A percentile compares a stretch with the other conserved stretches of the same genome.
phyloP scores from a whole-genome alignment of 2,329 filamentous ascomycete genomes.

The Arthrobotrys musiformis region DNA sequence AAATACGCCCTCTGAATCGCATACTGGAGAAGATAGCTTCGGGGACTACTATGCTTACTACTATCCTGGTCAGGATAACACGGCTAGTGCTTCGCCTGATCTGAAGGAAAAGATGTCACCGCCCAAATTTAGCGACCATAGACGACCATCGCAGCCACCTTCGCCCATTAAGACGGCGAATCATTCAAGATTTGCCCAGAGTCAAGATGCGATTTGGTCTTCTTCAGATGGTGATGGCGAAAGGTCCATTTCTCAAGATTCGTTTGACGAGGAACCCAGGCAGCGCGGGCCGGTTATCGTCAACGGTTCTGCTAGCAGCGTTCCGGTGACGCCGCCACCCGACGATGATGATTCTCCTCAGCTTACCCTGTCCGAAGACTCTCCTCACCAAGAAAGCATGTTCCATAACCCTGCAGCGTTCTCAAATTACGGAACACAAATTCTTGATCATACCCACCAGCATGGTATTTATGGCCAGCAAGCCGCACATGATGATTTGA shows the following conservation, averaged over 20 bases:
- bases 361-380: slow-evolving; percentile 42
- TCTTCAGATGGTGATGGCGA: slow-evolving; percentile 56
- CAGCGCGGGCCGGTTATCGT: slow-evolving; percentile 63
- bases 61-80: slow-evolving; percentile 54
- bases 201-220: slow-evolving; percentile 58
- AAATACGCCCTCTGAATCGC: slow-evolving; percentile 38
- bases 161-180: slow-evolving; percentile 48
- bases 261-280: slow-evolving; percentile 56
- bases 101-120: slow-evolving; percentile 57
- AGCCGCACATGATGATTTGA: slow-evolving; percentile 33
- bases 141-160: slow-evolving; percentile 56
- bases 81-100: slow-evolving; percentile 51
- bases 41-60: slow-evolving; percentile 54
- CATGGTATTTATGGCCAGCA: slow-evolving; percentile 28
- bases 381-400: slow-evolving; percentile 35
- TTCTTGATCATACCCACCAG: slow-evolving; percentile 33
- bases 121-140: slow-evolving; percentile 56
- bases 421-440: slow-evolving; percentile 25
- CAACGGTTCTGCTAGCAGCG: slow-evolving; percentile 61
- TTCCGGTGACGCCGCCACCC: slow-evolving; percentile 48
- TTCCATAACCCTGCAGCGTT: slow-evolving; percentile 22
- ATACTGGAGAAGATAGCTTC: slow-evolving; percentile 37
- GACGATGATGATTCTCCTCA: slow-evolving; percentile 47
- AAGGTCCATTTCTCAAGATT: slow-evolving; percentile 55
- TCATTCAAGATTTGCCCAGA: slow-evolving; percentile 45